Evolutionary conservation across 2,329 filamentous ascomycete species (phyloP).

Genomic region (Claviceps sp.): DNA sequence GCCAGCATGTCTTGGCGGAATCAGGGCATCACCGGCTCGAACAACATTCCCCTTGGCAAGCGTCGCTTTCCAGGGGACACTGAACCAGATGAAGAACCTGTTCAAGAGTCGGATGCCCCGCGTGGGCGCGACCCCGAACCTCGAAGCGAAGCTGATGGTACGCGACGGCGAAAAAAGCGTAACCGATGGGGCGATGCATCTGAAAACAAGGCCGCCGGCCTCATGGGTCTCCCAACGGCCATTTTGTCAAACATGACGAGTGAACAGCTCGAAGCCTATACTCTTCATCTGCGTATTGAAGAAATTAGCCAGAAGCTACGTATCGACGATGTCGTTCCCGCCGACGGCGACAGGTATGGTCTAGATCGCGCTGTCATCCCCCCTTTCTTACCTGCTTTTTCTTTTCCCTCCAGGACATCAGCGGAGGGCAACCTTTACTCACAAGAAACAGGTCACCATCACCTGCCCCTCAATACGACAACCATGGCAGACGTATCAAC

Average conservation of each 20-base stretch:
- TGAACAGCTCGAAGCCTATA: constrained; percentile 96
- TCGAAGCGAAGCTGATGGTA: constrained; percentile 57
- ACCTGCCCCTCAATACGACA: constrained; percentile 93
- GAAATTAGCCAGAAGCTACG: constrained; percentile 98
- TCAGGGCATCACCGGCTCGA: constrained; percentile 89
- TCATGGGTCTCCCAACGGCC: constrained; percentile 94
- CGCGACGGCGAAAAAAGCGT: constrained; percentile 88
- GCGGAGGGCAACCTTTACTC: neutral
- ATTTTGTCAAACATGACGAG: constrained; percentile 97
- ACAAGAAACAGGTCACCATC: constrained; percentile 64
- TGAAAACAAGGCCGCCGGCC: constrained; percentile 94
- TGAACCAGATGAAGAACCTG: constrained; percentile 16
- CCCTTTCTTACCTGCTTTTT: neutral
- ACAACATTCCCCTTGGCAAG: constrained; percentile 90
- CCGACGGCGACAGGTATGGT: constrained; percentile 83
- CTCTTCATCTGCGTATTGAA: constrained; percentile 89
- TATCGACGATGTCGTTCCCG: constrained; percentile 97
- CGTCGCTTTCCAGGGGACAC: constrained; percentile 66
- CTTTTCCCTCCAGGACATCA: neutral
- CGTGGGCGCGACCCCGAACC: constrained; percentile 86
- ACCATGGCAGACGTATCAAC: constrained; percentile 98
- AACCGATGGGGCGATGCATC: constrained; percentile 96
- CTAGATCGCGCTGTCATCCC: neutral
- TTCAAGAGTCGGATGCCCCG: constrained; percentile 45
- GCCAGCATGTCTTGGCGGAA: constrained; percentile 51